Base-by-base conservation (phyloP, 2,329 filamentous ascomycete species). In the Cytospora piceae region DNA sequence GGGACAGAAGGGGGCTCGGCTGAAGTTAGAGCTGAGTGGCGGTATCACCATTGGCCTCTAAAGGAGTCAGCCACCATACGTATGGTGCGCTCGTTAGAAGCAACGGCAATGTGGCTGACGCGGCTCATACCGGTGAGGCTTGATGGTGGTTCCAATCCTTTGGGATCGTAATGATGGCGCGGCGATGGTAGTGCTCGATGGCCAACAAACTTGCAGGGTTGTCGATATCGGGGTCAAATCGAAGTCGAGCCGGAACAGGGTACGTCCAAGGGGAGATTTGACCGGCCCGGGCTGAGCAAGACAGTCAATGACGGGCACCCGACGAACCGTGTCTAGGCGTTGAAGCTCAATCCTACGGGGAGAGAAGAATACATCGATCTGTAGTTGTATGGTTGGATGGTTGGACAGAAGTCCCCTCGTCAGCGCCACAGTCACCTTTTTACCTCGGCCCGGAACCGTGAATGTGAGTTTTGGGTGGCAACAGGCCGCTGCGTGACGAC, bases 51-150 rank as follows among this genome's bases (percentile, higher is more conserved):
- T 34, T 34, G 32, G 37, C 37, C 37, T 17, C 37, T 17, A 39
- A 17, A 39, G 37, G 37, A 39, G 4, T 17, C 14, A 20, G 39
- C 39, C 17, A 42, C 1, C 4, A 9, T 7, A n/a, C 4, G 39
- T n/a, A 20, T 20, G 8, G 11, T 49, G n/a, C 11, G 15, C 46
- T 24, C 24, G 46, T 14, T 14, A 14, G 46, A 8, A 49, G 9
- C 9, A 49, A 22, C 46, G 34, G 20, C 46, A 15, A 31, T 60
- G 14, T 37, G 24, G 58, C n/a, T 51, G 29, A 20, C 22, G n/a
- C n/a, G 27, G n/a, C 46, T 60, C 46, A 20, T 24, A 17, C 46
- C 60, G 32, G 37, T 29, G 60, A 56, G 60, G 60, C 60, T 55
- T 62, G 52, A 17, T 22, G 24, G 17, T 55, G 52, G 34, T 4